phyloP scores from a whole-genome alignment of 257 asterid genomes.

The Verbascum thapsus region DNA sequence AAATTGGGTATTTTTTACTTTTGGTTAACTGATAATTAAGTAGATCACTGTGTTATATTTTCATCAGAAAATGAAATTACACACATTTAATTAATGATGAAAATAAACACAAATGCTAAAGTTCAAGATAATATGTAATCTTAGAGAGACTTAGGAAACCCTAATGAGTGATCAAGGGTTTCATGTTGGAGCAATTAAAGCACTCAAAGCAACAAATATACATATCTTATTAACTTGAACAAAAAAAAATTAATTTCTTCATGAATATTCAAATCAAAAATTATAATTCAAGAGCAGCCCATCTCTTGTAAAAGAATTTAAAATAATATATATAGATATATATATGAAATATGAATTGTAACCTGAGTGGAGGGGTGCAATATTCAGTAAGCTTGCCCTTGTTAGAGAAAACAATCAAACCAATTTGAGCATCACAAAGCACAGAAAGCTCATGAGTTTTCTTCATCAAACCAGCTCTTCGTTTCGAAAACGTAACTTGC shows the following conservation, averaged over 20 bases:
- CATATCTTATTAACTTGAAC: too few relatives aligned
- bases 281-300: too few relatives aligned
- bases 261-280: too few relatives aligned
- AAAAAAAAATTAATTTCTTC: too few relatives aligned
- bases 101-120: not conserved
- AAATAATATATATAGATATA: not conserved
- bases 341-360: not conserved
- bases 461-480: slow-evolving; percentile 73
- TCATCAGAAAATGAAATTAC: not conserved
- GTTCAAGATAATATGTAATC: too few relatives aligned
- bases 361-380: slow-evolving; percentile 60
- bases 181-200: too few relatives aligned
- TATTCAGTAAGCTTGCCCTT: slow-evolving; percentile 74
- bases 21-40: too few relatives aligned
- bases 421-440: slow-evolving; percentile 86
- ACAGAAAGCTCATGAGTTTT: slow-evolving; percentile 88
- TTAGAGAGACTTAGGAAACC: not conserved
- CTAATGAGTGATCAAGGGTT: not conserved
- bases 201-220: too few relatives aligned
- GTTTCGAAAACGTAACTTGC: slow-evolving; percentile 80
- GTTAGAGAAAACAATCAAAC: slow-evolving; percentile 69
- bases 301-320: too few relatives aligned
- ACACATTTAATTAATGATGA: not conserved
- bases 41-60: too few relatives aligned
- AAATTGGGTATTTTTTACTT: too few relatives aligned